Percentiles rank a stretch among this genome's conserved stretches.
Evolutionary conservation across 768 basidiomycete species (phyloP).

Genomic region (Strobilomyces echinocephalus): DNA sequence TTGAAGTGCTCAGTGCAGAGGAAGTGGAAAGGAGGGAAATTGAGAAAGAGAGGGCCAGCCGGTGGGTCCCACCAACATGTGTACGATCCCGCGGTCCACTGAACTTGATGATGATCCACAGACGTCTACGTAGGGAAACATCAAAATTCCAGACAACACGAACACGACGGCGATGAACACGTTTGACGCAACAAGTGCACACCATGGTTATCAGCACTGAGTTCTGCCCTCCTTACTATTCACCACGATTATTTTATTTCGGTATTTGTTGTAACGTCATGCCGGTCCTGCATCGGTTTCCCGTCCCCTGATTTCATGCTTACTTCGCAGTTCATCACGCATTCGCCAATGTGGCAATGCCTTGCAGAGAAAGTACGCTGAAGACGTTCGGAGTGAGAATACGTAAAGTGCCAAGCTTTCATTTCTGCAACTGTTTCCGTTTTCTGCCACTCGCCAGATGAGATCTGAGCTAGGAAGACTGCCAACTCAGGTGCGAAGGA

Average conservation of each 20-base stretch:
- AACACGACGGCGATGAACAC: constrained; percentile 34
- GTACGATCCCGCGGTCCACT: background rate
- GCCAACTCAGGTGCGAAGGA: background rate
- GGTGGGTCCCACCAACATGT: constrained; percentile 34
- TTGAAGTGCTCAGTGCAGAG: constrained; percentile 82
- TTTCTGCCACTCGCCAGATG: constrained; percentile 1
- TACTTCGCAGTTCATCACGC: constrained; percentile 7
- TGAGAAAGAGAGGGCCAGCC: constrained; percentile 79
- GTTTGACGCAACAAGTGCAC: background rate
- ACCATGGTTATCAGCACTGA: constrained; percentile 1
- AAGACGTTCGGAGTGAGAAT: background rate
- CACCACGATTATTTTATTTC: constrained; percentile 19
- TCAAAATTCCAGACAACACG: constrained; percentile 58
- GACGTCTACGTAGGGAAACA: constrained; percentile 60
- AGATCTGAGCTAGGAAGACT: constrained; percentile 22
- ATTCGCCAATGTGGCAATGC: background rate
- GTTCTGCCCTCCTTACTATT: constrained; percentile 3
- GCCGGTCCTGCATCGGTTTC: constrained; percentile 10
- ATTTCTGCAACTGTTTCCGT: constrained; percentile 10
- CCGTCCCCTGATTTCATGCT: constrained; percentile 8
- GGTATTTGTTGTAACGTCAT: constrained; percentile 22
- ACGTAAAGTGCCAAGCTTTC: constrained; percentile 10
- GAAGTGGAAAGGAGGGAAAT: constrained; percentile 89
- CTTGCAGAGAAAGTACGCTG: background rate
- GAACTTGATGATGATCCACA: constrained; percentile 23